Base-by-base conservation (phyloP, 805 yeast species). In the Candida ovalis region DNA sequence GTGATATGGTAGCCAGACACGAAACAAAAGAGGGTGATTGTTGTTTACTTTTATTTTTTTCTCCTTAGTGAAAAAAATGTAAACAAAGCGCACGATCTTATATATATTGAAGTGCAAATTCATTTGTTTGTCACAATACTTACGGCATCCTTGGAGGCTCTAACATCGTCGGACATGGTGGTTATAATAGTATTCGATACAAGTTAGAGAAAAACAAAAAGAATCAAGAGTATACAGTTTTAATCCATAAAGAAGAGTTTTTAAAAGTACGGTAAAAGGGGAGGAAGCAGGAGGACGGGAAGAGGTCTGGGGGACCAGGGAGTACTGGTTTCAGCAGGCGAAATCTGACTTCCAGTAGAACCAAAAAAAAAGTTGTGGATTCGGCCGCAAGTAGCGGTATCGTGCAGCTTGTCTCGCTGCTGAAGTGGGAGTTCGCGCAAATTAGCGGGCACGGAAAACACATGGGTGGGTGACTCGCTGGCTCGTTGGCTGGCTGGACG, bases 121-220 rank as follows among this genome's bases (percentile, higher is more conserved):
- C 4, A n/a, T 7, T 7, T n/a, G 17, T 17, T 17, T 5, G 12
- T 5, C 6, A 17, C 3, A 12, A 21, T 46, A 60, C 64, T 49
- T 60, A 60, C 64, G 38, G 64, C 61, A 44, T 63, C 67, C 49
- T 62, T 63, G 23, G 66, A 63, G 12, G 57, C 45, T 46, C 60
- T 63, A 48, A 60, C 55, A 23, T 64, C 67, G 43, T 60, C 60
- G 40, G 55, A 53, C 57, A 55, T 53, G 37, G 48, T 30, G 35
- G 15, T 6, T 12, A 30, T 30, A 30, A 12, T 30, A 12, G 35
- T 30, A 17, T 12, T 15, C 17, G 9, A 8, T 15, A 30, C n/a
- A 30, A 18, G 22, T 25, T 38, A 19, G 25, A 12, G 46, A 23
- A 24, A 33, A 19, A 45, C 12, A 13, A 30, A 13, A 9, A 18